A percentile compares a stretch with the other conserved stretches of the same genome.
phyloP scores from a whole-genome alignment of 1,139 yeast genomes.

The Hyphopichia khmerensis region DNA sequence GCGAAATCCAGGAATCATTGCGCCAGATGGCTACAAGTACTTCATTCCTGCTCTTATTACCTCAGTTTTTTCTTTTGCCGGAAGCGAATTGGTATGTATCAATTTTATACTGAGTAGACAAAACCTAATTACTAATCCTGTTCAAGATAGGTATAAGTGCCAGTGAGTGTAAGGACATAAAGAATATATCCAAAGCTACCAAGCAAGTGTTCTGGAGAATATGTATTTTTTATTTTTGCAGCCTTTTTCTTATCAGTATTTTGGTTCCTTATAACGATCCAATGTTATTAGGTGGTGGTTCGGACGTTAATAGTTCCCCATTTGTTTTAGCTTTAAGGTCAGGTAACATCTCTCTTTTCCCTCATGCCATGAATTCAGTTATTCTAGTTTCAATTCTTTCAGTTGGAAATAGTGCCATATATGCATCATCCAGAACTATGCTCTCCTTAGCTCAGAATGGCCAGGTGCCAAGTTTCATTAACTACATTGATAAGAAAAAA shows the following conservation, averaged over 20 bases:
- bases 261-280: constrained; percentile 9
- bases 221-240: constrained; percentile 7
- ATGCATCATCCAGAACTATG: constrained; percentile 27
- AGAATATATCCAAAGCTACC: constrained; percentile 7
- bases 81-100: constrained; percentile 38
- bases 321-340: constrained; percentile 8
- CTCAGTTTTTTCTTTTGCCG: constrained; percentile 43
- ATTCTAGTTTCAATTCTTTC: constrained; percentile 27
- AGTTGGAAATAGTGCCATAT: constrained; percentile 28
- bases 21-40: constrained; percentile 43
- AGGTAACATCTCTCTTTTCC: constrained; percentile 18
- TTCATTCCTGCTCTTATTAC: constrained; percentile 42
- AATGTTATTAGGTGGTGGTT: neutral
- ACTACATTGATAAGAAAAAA: constrained; percentile 25
- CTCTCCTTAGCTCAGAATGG: constrained; percentile 25
- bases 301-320: constrained; percentile 5
- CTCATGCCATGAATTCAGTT: constrained; percentile 28
- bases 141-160: constrained; percentile 41
- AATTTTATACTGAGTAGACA: constrained; percentile 11
- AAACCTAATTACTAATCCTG: neutral
- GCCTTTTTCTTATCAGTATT: constrained; percentile 7
- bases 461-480: constrained; percentile 25
- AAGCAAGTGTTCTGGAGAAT: constrained; percentile 9
- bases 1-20: constrained; percentile 56
- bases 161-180: constrained; percentile 8